Evolutionary conservation across 257 asterid species (phyloP).

Genomic region (Solanum stenotomum): DNA sequence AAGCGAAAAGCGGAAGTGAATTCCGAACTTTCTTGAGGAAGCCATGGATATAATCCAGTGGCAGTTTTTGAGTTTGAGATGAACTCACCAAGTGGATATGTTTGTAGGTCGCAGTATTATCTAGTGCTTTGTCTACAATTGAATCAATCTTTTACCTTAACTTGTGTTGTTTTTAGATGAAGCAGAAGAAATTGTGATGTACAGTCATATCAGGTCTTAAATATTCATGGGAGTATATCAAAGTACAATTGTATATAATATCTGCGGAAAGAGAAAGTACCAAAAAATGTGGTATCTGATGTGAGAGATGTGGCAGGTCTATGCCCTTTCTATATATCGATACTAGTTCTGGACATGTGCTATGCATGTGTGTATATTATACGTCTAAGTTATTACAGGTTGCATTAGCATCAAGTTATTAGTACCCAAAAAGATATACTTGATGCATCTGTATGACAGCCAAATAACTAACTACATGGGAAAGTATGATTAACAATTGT

Average conservation of each 20-base stretch:
- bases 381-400: background rate
- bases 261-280: background rate
- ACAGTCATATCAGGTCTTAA: no score
- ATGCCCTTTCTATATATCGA: background rate
- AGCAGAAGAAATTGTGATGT: no score
- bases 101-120: background rate
- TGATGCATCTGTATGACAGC: background rate
- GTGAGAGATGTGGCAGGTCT: background rate
- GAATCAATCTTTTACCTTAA: background rate
- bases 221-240: no score
- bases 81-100: background rate
- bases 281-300: background rate
- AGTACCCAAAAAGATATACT: background rate
- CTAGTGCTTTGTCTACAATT: background rate
- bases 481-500: background rate
- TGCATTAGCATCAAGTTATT: background rate
- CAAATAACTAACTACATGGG: background rate
- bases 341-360: background rate
- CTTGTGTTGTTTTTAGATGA: background rate
- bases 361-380: background rate
- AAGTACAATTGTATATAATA: no score
- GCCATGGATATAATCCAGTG: background rate
- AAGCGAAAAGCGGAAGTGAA: background rate
- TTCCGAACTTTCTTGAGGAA: background rate
- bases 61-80: background rate